Evolutionary conservation across 2,329 filamentous ascomycete species (phyloP).

Genomic region (Ceratocystis destructans): DNA sequence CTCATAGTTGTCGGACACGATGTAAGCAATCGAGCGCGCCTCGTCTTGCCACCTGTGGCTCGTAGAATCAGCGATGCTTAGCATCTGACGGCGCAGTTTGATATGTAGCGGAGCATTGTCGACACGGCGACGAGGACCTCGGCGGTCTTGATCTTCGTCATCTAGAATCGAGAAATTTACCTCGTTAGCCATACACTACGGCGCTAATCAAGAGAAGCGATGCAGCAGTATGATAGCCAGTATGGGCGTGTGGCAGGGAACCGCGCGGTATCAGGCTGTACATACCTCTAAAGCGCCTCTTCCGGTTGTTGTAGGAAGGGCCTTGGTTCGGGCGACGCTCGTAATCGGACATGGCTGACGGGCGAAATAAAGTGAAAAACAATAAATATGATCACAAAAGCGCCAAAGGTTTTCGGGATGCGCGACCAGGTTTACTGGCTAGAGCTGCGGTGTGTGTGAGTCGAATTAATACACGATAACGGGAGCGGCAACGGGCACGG

Average conservation of each 20-base stretch:
- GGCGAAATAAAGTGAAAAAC: background rate
- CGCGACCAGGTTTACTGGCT: background rate
- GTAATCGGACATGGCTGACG: constrained; percentile 39
- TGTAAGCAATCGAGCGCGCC: constrained; percentile 57
- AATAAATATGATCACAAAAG: background rate
- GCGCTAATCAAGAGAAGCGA: background rate
- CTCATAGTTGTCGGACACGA: constrained; percentile 72
- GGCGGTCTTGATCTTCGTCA: constrained; percentile 59
- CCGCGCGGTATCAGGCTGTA: background rate
- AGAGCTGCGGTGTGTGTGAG: background rate
- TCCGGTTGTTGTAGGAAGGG: constrained; percentile 45
- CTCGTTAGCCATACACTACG: background rate
- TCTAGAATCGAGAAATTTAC: constrained; percentile 23
- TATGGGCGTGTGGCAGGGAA: too few species aligned
- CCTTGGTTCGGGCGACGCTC: constrained; percentile 39
- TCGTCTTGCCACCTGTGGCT: constrained; percentile 68
- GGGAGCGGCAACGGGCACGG: background rate
- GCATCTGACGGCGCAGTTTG: constrained; percentile 62
- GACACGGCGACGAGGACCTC: constrained; percentile 59
- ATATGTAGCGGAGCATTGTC: constrained; percentile 55
- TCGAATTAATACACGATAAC: background rate
- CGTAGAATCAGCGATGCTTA: constrained; percentile 70
- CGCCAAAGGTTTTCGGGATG: background rate
- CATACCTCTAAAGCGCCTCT: constrained; percentile 66
- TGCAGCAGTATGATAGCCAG: too few species aligned